These are phyloP conservation scores for Trametes polyzona DNA, from an alignment of 1,284 basidiomycete genomes.

Conservation along the genomic window DNA sequence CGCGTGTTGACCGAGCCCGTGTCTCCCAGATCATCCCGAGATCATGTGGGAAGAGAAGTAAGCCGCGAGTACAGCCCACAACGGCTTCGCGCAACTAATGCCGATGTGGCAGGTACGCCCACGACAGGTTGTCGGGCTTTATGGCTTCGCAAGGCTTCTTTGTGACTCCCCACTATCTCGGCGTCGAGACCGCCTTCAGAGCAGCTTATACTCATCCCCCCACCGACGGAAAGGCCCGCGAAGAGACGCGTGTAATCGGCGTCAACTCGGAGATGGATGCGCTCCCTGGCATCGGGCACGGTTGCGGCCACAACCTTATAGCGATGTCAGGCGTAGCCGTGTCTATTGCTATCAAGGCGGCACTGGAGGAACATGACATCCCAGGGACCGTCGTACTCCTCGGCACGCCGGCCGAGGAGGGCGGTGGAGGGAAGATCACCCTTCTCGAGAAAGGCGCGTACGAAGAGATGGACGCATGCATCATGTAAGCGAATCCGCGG, in stretches of 20 bases:
- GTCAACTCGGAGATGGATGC: slow-evolving; percentile 79
- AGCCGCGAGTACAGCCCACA: slow-evolving; percentile 23
- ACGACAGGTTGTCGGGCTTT: slow-evolving; percentile 41
- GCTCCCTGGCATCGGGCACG: slow-evolving; percentile 65
- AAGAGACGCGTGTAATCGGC: slow-evolving; percentile 62
- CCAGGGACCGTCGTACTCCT: slow-evolving; percentile 76
- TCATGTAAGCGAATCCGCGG: slow-evolving; percentile 64
- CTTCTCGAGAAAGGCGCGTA: slow-evolving; percentile 77
- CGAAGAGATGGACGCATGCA: slow-evolving; percentile 74
- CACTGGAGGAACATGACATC: slow-evolving; percentile 65
- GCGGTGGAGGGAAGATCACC: slow-evolving; percentile 76
- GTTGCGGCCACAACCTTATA: slow-evolving; percentile 87
- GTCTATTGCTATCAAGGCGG: slow-evolving; percentile 71
- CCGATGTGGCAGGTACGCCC: slow-evolving; percentile 36
- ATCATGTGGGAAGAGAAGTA: slow-evolving; percentile 35
- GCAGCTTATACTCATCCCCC: slow-evolving; percentile 53
- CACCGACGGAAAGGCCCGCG: not conserved
- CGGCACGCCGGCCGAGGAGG: slow-evolving; percentile 88
- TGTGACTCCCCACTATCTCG: slow-evolving; percentile 57
- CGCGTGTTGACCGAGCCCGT: not conserved
- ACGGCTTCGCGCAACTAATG: not conserved
- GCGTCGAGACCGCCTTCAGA: slow-evolving; percentile 70
- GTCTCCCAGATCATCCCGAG: slow-evolving; percentile 33
- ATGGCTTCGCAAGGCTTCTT: slow-evolving; percentile 55
- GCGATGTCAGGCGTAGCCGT: slow-evolving; percentile 79